Evolutionary conservation across 768 basidiomycete species (phyloP).

Genomic region (Tulasnella sp.): DNA sequence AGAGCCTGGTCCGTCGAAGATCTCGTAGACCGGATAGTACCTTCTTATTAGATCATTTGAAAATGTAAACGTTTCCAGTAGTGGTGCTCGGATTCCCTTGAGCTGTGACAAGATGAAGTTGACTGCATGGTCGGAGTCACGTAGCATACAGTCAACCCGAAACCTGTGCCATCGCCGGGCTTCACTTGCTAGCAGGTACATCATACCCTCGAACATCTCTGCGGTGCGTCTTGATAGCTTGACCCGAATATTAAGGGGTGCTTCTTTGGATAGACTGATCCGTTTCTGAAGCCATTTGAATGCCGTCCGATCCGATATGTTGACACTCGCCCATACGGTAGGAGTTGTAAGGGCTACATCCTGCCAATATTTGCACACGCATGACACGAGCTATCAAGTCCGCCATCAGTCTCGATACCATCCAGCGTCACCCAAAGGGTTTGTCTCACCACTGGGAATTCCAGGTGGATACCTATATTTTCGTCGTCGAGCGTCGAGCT

Average conservation of each 20-base stretch:
- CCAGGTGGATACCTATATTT: not conserved
- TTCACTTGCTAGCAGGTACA: not conserved
- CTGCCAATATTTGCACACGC: not conserved
- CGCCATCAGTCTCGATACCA: not conserved
- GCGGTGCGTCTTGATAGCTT: not conserved
- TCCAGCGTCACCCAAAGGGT: not conserved
- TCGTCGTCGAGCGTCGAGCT: not conserved
- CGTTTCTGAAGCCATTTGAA: not conserved
- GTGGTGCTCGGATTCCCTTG: not conserved
- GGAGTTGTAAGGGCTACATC: conserved; percentile 7
- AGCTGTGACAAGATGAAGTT: not conserved
- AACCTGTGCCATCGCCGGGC: not conserved
- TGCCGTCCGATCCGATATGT: not conserved
- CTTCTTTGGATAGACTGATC: not conserved
- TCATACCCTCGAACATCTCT: not conserved
- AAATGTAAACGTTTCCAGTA: not conserved
- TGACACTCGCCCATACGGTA: not conserved
- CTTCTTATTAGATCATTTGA: not conserved
- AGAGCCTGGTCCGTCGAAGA: conserved; percentile 3
- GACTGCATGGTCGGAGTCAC: not conserved
- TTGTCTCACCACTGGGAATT: not conserved
- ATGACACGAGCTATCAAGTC: not conserved
- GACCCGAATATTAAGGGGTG: not conserved
- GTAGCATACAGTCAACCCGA: not conserved
- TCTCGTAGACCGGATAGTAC: not conserved